A percentile compares a stretch with the other conserved stretches of the same genome.
Conservation (phyloP, 2,329 filamentous ascomycete species). For the Trichoderma aggressivum region DNA sequence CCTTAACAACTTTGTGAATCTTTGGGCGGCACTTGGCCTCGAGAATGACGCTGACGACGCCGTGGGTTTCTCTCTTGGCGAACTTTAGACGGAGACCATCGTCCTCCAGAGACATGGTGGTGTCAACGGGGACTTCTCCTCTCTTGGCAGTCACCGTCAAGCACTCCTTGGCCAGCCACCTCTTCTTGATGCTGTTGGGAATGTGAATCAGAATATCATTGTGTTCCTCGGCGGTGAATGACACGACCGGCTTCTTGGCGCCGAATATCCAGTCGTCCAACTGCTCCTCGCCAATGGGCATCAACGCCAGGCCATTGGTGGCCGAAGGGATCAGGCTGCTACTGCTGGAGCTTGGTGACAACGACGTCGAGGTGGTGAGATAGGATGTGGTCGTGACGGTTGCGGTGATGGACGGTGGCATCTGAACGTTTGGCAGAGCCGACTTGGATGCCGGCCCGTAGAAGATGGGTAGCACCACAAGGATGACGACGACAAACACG, state of each 20-base stretch:
- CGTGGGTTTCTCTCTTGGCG: constrained; percentile 52
- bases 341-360: constrained; percentile 16
- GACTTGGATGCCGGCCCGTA: constrained; percentile 25
- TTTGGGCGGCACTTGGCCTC: constrained; percentile 57
- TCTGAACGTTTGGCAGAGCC: not conserved
- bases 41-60: constrained; percentile 56
- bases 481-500: constrained; percentile 26
- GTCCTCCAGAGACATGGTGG: constrained; percentile 45
- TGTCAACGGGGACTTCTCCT: constrained; percentile 45
- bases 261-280: constrained; percentile 36
- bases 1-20: constrained; percentile 57
- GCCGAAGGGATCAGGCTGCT: constrained; percentile 16
- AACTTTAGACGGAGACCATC: constrained; percentile 54
- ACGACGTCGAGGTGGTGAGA: constrained; percentile 16
- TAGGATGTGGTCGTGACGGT: constrained; percentile 24
- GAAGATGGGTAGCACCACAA: constrained; percentile 29
- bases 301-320: constrained; percentile 27
- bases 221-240: constrained; percentile 34
- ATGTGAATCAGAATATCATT: constrained; percentile 55
- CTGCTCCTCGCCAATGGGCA: constrained; percentile 30
- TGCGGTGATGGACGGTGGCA: constrained; percentile 22
- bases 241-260: constrained; percentile 32
- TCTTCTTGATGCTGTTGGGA: constrained; percentile 46
- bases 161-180: constrained; percentile 56
- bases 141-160: constrained; percentile 55